phyloP scores from a whole-genome alignment of 495 filamentous ascomycete species.

The Cercophora newfieldiana region DNA sequence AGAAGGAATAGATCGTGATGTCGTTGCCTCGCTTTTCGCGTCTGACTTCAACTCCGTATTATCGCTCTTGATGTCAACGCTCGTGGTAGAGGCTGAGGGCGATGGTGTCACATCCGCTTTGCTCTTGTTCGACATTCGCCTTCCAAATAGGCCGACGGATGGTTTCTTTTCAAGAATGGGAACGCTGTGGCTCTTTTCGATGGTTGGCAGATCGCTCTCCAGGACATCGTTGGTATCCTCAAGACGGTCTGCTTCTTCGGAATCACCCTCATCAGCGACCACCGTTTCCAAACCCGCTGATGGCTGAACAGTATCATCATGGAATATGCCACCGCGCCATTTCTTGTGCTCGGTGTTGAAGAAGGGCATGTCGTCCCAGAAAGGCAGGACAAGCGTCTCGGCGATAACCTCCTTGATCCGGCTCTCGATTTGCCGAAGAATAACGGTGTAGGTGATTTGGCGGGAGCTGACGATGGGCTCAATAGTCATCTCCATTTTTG shows the following conservation, averaged over 20 bases:
- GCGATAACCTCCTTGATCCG: conserved; percentile 89
- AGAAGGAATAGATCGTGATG: conserved; percentile 43
- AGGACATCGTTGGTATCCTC: conserved; percentile 31
- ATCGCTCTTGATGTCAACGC: conserved; percentile 35
- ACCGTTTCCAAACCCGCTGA: conserved; percentile 44
- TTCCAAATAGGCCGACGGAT: conserved; percentile 41
- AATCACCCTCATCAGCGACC: conserved; percentile 59
- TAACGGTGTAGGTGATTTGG: conserved; percentile 90
- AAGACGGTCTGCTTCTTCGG: conserved; percentile 48
- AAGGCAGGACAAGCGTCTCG: conserved; percentile 89
- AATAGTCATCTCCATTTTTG: conserved; percentile 87
- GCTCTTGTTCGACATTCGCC: conserved; percentile 35
- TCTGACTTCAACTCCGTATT: conserved; percentile 24
- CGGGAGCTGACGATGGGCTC: conserved; percentile 93
- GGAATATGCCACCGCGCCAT: conserved; percentile 89
- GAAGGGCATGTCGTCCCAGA: conserved; percentile 95
- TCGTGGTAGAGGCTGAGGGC: conserved; percentile 39
- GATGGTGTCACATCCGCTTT: conserved; percentile 31
- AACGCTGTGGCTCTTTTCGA: conserved; percentile 62
- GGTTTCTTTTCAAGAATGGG: conserved; percentile 37
- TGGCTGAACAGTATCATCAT: conserved; percentile 48
- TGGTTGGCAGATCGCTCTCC: conserved; percentile 44
- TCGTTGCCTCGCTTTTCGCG: conserved; percentile 26
- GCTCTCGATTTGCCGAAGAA: conserved; percentile 90
- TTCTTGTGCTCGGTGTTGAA: conserved; percentile 70